A percentile compares a stretch with the other conserved stretches of the same genome.
phyloP scores from a whole-genome alignment of 805 yeast species.

The Allodekkera sacchari region DNA sequence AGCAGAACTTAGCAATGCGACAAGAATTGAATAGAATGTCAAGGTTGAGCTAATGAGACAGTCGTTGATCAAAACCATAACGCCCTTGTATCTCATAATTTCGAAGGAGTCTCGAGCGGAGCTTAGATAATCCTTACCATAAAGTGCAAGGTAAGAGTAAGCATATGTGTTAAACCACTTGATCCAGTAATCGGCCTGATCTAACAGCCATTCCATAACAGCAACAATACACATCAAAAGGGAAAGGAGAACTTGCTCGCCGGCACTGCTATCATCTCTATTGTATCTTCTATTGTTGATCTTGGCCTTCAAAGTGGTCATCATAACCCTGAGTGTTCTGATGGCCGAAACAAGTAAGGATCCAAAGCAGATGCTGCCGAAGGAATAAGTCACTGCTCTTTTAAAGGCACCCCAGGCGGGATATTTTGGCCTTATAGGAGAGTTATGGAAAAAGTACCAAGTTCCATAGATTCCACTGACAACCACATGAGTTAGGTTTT shows the following conservation, averaged over 20 bases:
- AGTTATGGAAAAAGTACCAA: conserved; percentile 66
- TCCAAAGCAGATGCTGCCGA: conserved; percentile 88
- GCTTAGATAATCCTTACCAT: conserved; percentile 67
- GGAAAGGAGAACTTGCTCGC: conserved; percentile 44
- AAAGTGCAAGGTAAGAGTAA: conserved; percentile 76
- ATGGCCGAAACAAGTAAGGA: conserved; percentile 64
- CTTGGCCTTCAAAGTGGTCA: conserved; percentile 40
- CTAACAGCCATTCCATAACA: conserved; percentile 58
- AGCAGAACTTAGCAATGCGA: conserved; percentile 36
- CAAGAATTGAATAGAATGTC: conserved; percentile 65
- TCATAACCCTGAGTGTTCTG: conserved; percentile 51
- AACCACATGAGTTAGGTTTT: conserved; percentile 72
- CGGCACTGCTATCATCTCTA: conserved; percentile 42
- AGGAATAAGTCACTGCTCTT: conserved; percentile 75
- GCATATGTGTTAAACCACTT: conserved; percentile 88
- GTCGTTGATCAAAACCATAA: conserved; percentile 80
- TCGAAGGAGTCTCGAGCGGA: conserved; percentile 81
- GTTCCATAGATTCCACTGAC: conserved; percentile 82
- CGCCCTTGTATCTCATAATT: conserved; percentile 68
- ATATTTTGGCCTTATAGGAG: conserved; percentile 55
- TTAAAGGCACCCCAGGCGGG: conserved; percentile 75
- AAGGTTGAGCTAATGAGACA: conserved; percentile 73
- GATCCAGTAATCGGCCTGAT: conserved; percentile 33
- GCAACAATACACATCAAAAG: conserved; percentile 35
- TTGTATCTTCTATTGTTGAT: conserved; percentile 22